A percentile compares a stretch with the other conserved stretches of the same genome.
phyloP scores from a whole-genome alignment of 257 asterid genomes.

The Cruciata laevipes region DNA sequence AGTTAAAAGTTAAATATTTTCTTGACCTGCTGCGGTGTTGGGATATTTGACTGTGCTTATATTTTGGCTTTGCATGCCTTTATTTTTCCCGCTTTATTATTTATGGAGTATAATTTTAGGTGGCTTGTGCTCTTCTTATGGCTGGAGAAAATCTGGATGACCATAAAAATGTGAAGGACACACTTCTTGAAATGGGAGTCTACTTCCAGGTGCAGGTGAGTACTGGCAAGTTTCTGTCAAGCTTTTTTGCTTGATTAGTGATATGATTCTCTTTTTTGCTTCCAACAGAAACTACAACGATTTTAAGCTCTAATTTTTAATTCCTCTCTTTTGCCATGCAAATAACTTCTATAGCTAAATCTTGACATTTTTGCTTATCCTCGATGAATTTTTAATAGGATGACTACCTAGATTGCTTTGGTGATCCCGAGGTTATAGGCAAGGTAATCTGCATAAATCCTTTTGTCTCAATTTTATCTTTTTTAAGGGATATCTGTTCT shows the following conservation, averaged over 20 bases:
- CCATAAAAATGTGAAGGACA: conserved; percentile 56
- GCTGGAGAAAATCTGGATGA: conserved; percentile 81
- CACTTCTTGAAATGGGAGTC: conserved; percentile 84
- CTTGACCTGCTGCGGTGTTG: background rate
- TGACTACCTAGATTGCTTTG: conserved; percentile 41
- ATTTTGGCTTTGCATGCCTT: background rate
- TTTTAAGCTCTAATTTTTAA: background rate
- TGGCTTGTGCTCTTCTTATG: conserved; percentile 94
- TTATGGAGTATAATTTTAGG: conserved; percentile 33
- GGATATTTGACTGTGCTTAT: background rate
- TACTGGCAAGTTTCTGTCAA: background rate
- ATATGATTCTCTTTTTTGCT: background rate
- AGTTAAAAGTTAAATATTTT: background rate
- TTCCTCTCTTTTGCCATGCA: background rate
- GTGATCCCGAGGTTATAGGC: conserved; percentile 35
- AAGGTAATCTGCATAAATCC: conserved; percentile 24
- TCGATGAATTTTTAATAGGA: conserved; percentile 19
- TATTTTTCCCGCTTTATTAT: too few relatives aligned
- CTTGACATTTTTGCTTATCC: too few relatives aligned
- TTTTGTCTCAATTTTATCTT: background rate
- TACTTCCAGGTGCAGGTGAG: conserved; percentile 97
- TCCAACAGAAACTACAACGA: background rate
- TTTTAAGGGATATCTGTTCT: background rate
- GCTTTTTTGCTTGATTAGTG: too few relatives aligned
- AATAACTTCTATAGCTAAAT: too few relatives aligned